Base-by-base conservation (phyloP, 768 basidiomycete genomes). In the Mycena sanguinolenta region DNA sequence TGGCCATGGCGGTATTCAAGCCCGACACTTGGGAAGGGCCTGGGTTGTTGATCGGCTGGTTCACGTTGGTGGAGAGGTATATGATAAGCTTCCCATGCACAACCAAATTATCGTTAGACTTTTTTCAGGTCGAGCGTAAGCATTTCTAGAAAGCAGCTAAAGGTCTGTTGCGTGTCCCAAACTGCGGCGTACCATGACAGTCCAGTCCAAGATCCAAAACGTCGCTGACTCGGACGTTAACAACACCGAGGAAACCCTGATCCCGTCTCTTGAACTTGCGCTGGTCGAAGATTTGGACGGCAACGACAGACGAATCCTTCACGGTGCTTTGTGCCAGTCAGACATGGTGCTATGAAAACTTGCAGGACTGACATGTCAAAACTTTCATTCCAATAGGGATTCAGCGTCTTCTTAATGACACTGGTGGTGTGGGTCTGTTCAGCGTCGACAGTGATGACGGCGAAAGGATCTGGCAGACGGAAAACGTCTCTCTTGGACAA, bases 211-310 rank as follows among this genome's bases (percentile, higher is more conserved):
- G 86, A 81, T 99, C 98, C 52, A 98, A 84, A 27, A 93, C 92
- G 81, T 96, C 94, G 78, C 91, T 89, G 70, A 99, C 95, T 74
- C 92, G 89, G 73, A 99, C 88, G 79, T 99, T 99, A 75, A 99
- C 97, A 17, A 99, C 97, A 39, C 98, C 98, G 63, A 99, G 85
- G 82, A 99, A 99, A 2, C 98, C 98, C 79, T 99, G 98, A 79
- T 99, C 98, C 76, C 93, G 91, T 82, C 94, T 89, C 87, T 99
- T 99, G 86, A 99, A 99, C 83, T 99, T 99, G 81, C 96, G 92
- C 82, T 99, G 97, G 83, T 99, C 98, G 75, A 99, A 99, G 76
- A 99, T 98, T 83, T 99, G 98, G 1, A 99, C 97, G 6, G 96
- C 95, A 67, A 99, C 90, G 57, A 99, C 95, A 21, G 97, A 98